A percentile compares a stretch with the other conserved stretches of the same genome.
These are phyloP conservation scores for Xylaria flabelliformis DNA, from an alignment of 495 filamentous ascomycete species.

Conservation along the genomic window DNA sequence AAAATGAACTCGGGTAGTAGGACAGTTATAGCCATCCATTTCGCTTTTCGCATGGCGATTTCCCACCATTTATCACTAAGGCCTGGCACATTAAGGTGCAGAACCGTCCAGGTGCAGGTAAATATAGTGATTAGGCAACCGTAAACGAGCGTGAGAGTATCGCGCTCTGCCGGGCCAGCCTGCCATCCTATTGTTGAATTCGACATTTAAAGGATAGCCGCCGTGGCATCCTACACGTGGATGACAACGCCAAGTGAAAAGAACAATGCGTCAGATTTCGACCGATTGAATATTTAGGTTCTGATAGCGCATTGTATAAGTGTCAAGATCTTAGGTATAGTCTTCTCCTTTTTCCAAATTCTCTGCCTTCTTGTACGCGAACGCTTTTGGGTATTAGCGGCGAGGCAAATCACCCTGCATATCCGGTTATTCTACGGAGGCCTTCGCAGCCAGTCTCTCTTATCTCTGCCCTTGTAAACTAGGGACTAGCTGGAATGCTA, in stretches of 20 bases:
- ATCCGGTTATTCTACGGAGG: too few relatives aligned
- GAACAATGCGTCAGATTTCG: neutral
- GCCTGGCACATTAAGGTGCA: conserved; percentile 37
- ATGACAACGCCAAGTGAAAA: neutral
- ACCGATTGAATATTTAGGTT: neutral
- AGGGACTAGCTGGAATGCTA: too few relatives aligned
- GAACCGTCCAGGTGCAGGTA: conserved; percentile 39
- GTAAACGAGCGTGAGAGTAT: conserved; percentile 14
- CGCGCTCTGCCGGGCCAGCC: conserved; percentile 1
- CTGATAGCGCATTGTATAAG: too few relatives aligned
- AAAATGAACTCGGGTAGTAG: conserved; percentile 5
- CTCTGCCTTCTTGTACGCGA: too few relatives aligned
- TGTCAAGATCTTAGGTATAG: too few relatives aligned
- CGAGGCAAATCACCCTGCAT: too few relatives aligned
- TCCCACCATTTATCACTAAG: neutral
- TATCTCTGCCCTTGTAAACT: too few relatives aligned
- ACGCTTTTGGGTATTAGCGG: too few relatives aligned
- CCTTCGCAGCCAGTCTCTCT: too few relatives aligned
- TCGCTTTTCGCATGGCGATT: conserved; percentile 1
- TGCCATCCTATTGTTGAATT: conserved; percentile 3
- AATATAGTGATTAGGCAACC: conserved; percentile 34
- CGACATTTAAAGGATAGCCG: neutral
- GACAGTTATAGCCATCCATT: conserved; percentile 4
- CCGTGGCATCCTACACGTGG: neutral
- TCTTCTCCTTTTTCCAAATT: too few relatives aligned